Percentiles rank a stretch among this genome's conserved stretches.
Conservation (phyloP, 169 alveolate species). For the Plasmodium relictum region DNA sequence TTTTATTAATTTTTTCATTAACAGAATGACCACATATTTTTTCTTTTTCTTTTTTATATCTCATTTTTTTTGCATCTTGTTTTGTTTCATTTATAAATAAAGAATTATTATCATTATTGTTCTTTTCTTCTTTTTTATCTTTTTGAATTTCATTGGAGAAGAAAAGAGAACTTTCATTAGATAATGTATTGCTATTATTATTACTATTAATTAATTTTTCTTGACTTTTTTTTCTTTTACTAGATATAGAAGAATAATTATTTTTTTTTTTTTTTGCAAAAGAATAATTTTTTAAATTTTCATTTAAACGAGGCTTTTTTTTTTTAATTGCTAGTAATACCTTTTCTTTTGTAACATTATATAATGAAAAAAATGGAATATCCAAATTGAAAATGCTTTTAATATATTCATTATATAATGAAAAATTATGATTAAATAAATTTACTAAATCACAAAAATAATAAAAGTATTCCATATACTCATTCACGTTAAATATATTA, state of each 20-base stretch:
- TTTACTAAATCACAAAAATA: conserved; percentile 32
- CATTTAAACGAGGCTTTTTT: conserved; percentile 19
- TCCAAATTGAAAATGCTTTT: conserved; percentile 15
- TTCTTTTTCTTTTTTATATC: background rate
- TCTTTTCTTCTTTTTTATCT: background rate
- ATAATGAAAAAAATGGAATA: conserved; percentile 25
- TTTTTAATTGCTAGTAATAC: conserved; percentile 20
- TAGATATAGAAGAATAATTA: background rate
- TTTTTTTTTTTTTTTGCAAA: conserved; percentile 27
- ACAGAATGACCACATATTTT: background rate
- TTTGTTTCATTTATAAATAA: too few species aligned
- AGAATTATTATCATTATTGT: too few species aligned
- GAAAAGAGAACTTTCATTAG: too few species aligned
- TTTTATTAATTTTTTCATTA: too few species aligned
- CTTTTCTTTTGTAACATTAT: conserved; percentile 17
- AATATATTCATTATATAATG: conserved; percentile 23
- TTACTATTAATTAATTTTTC: background rate
- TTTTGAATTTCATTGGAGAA: too few species aligned
- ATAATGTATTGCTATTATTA: background rate
- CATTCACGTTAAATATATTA: conserved; percentile 14
- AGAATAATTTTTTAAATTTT: conserved; percentile 12
- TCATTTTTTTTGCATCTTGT: too few species aligned
- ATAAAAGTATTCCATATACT: conserved; percentile 19
- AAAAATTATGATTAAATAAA: conserved; percentile 27
- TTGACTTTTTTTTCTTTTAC: background rate